Conservation (phyloP, 2,329 filamentous ascomycete genomes). For the Stemphylium beticola region DNA sequence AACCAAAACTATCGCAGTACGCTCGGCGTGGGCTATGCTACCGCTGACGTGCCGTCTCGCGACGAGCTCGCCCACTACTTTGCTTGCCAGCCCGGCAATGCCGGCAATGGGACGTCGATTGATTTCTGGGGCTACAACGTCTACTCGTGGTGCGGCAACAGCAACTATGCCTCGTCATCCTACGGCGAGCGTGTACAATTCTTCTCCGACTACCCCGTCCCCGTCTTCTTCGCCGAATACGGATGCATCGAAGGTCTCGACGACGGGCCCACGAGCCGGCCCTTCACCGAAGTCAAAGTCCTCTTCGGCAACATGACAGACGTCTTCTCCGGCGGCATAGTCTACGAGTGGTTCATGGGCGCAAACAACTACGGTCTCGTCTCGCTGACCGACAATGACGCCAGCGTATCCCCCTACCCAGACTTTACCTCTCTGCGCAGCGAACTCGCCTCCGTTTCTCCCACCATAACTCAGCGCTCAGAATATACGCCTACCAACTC, state of each 20-base stretch:
- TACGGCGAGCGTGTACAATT: conserved; percentile 83
- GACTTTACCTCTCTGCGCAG: conserved; percentile 77
- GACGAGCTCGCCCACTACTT: conserved; percentile 87
- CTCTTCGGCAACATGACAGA: conserved; percentile 85
- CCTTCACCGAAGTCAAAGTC: conserved; percentile 82
- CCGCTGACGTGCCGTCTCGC: conserved; percentile 89
- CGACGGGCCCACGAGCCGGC: conserved; percentile 63
- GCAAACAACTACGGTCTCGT: conserved; percentile 88
- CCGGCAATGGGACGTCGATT: conserved; percentile 64
- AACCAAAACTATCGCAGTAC: conserved; percentile 70
- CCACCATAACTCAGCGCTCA: conserved; percentile 67
- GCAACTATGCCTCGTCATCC: conserved; percentile 74
- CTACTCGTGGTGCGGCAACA: conserved; percentile 97
- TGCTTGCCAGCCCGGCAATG: conserved; percentile 72
- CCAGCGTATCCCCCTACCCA: conserved; percentile 66
- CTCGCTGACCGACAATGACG: conserved; percentile 60
- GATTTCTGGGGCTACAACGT: conserved; percentile 99
- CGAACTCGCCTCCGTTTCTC: conserved; percentile 70
- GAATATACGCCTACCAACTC: conserved; percentile 76
- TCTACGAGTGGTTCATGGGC: conserved; percentile 98
- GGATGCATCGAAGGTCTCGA: conserved; percentile 73
- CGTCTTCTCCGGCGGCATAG: conserved; percentile 93
- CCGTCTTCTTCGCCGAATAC: conserved; percentile 98
- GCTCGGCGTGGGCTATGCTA: conserved; percentile 92
- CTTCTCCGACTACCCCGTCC: conserved; percentile 87